Conservation (phyloP, 495 filamentous ascomycete genomes). For the Halenospora varia region DNA sequence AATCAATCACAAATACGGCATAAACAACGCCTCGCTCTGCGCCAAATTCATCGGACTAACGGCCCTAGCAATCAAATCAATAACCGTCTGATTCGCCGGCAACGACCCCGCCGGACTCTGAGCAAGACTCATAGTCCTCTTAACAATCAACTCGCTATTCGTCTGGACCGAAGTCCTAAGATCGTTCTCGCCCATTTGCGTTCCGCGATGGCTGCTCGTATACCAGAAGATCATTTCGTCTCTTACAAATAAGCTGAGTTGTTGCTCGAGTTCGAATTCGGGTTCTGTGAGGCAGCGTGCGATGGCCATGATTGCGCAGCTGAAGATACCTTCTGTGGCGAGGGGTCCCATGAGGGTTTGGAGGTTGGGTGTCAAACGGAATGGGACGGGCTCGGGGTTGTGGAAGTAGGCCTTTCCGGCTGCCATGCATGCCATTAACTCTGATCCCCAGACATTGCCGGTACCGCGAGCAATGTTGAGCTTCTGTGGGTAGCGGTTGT, state of each 20-base stretch:
- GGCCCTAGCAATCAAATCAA: constrained; percentile 81
- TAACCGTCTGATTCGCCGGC: constrained; percentile 93
- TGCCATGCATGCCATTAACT: constrained; percentile 82
- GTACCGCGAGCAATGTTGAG: constrained; percentile 83
- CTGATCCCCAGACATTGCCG: constrained; percentile 94
- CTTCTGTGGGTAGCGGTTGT: constrained; percentile 90
- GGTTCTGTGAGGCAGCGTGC: constrained; percentile 93
- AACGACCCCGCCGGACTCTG: constrained; percentile 59
- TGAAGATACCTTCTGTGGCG: constrained; percentile 92
- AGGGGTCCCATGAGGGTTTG: constrained; percentile 94
- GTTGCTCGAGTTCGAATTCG: constrained; percentile 84
- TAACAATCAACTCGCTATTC: constrained; percentile 88
- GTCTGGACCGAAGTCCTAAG: constrained; percentile 81
- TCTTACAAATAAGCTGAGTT: constrained; percentile 86
- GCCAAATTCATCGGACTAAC: constrained; percentile 84
- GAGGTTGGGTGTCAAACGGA: constrained; percentile 94
- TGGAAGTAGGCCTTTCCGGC: constrained; percentile 80
- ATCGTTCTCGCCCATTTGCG: constrained; percentile 59
- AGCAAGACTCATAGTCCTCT: constrained; percentile 78
- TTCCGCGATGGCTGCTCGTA: constrained; percentile 67
- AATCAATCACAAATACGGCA: constrained; percentile 89
- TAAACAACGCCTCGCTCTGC: constrained; percentile 88
- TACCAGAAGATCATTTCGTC: constrained; percentile 99
- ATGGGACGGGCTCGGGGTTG: constrained; percentile 90
- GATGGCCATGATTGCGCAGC: constrained; percentile 88